Conservation (phyloP, 1,284 basidiomycete genomes). For the Erythrobasidium hasegawianum region DNA sequence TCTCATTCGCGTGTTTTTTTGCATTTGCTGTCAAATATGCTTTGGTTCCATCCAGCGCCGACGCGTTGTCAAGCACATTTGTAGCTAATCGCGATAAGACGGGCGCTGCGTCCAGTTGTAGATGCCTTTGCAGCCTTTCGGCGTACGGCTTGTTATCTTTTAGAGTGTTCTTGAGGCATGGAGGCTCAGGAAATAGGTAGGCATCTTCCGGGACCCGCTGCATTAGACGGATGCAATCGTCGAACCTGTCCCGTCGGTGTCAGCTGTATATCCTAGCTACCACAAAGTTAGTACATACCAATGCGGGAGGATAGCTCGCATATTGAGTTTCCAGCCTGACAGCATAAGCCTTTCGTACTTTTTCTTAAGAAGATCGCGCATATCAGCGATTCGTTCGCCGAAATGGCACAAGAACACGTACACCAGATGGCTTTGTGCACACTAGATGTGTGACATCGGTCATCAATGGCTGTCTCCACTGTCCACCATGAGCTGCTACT, state of each 20-base stretch:
- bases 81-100: not conserved
- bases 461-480: slow-evolving; percentile 69
- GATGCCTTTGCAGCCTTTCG: slow-evolving; percentile 7
- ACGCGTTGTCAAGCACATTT: slow-evolving; percentile 5
- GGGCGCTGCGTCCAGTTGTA: slow-evolving; percentile 6
- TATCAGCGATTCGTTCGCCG: slow-evolving; percentile 36
- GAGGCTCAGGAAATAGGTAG: slow-evolving; percentile 65
- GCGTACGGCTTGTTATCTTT: slow-evolving; percentile 25
- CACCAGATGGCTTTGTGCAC: slow-evolving; percentile 53
- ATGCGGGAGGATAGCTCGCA: slow-evolving; percentile 43
- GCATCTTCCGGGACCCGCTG: slow-evolving; percentile 56
- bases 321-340: slow-evolving; percentile 40
- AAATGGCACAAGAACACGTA: slow-evolving; percentile 37
- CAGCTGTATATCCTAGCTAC: not conserved
- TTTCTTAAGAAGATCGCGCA: no score
- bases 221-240: slow-evolving; percentile 64
- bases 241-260: slow-evolving; percentile 36
- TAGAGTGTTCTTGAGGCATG: slow-evolving; percentile 39
- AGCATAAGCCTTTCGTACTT: slow-evolving; percentile 42
- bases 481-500: slow-evolving; percentile 70
- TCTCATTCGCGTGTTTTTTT: not conserved
- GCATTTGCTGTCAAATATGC: not conserved
- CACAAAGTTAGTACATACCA: slow-evolving; percentile 38
- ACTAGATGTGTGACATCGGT: slow-evolving; percentile 82
- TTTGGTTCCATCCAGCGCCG: not conserved